phyloP scores from a whole-genome alignment of 306 rosid species.

The Lupinus albus region DNA sequence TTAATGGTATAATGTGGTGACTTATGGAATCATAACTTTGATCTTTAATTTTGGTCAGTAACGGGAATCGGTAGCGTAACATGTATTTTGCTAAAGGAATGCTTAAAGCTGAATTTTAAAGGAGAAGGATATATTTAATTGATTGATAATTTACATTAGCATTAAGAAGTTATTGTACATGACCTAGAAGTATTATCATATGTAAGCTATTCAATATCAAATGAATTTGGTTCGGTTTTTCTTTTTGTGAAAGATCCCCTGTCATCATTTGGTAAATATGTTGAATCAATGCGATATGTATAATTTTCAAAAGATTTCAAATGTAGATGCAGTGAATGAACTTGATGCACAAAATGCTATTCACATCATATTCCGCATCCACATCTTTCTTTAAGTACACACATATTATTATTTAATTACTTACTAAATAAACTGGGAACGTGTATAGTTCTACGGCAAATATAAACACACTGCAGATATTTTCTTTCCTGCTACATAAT shows the following conservation, averaged over 20 bases:
- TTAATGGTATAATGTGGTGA: slow-evolving; percentile 18
- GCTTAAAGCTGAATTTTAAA: not conserved
- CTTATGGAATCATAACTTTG: slow-evolving; percentile 2
- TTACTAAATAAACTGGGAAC: slow-evolving; percentile 10
- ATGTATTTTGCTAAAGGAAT: slow-evolving; percentile 9
- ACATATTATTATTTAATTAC: too few relatives aligned
- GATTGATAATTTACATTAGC: slow-evolving; percentile 20
- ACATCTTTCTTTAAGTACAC: not conserved
- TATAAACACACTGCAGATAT: not conserved
- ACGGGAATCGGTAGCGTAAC: not conserved
- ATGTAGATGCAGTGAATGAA: not conserved
- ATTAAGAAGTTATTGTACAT: not conserved
- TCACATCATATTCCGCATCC: not conserved
- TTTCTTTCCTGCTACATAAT: slow-evolving; percentile 9
- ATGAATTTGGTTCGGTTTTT: not conserved
- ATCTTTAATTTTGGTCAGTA: slow-evolving; percentile 2
- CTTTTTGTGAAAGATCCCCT: slow-evolving; percentile 4
- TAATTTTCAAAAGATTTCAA: slow-evolving; percentile 7
- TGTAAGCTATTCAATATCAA: slow-evolving; percentile 3
- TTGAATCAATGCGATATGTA: not conserved
- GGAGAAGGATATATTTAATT: not conserved
- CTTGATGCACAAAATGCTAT: slow-evolving; percentile 20
- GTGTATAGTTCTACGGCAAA: slow-evolving; percentile 4
- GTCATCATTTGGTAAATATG: slow-evolving; percentile 13
- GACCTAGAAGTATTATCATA: not conserved